These are phyloP conservation scores for Sphagnum contortum DNA, from an alignment of 225 moss, liverwort and hornwort genomes.

Conservation along the genomic window DNA sequence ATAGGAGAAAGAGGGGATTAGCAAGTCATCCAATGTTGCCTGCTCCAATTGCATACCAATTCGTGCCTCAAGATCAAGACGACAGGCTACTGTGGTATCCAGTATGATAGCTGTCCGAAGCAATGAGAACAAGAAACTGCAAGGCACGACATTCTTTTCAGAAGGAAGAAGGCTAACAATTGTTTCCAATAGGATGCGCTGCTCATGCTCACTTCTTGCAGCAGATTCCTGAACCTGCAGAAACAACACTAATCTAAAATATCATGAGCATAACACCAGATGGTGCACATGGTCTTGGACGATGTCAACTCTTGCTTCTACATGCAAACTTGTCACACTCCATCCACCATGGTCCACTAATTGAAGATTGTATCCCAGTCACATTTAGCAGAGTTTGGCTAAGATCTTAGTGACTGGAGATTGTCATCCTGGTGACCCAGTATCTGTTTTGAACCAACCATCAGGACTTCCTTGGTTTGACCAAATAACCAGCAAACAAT, in stretches of 20 bases:
- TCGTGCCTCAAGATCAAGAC: conserved; percentile 85
- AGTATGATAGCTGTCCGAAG: conserved; percentile 89
- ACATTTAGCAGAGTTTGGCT: no score
- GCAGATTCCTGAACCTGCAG: conserved; percentile 74
- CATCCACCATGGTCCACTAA: no score
- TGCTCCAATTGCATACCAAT: conserved; percentile 97
- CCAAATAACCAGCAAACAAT: no score
- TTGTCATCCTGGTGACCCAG: no score
- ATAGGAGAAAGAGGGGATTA: conserved; percentile 97
- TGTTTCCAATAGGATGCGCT: conserved; percentile 93
- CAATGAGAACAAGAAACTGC: conserved; percentile 81
- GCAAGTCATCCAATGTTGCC: conserved; percentile 83
- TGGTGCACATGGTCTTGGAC: no score
- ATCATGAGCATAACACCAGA: no score
- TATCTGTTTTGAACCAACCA: no score
- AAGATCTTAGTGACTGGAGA: no score
- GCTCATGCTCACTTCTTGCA: conserved; percentile 90
- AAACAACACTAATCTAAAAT: not conserved
- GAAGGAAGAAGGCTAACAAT: conserved; percentile 87
- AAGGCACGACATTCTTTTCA: conserved; percentile 83
- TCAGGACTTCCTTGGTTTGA: no score
- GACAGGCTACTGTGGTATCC: conserved; percentile 91
- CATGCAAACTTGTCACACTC: no score
- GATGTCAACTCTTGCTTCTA: no score
- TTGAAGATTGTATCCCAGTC: no score